Evolutionary conservation across 176 grass and related monocot genomes (phyloP).

Genomic region (Musa acuminata): DNA sequence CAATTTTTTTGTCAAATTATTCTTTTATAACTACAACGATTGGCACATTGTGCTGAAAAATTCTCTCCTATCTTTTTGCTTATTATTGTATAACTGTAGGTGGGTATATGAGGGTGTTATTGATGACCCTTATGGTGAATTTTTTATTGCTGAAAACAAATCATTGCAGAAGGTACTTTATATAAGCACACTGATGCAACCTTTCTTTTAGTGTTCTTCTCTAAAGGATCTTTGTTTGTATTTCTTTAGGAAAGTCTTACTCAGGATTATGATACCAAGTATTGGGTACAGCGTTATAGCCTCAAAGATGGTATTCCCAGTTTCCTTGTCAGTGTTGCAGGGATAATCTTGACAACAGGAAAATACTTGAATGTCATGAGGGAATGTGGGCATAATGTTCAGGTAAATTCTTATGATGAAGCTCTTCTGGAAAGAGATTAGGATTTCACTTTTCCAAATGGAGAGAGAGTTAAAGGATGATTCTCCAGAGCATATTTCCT

Average conservation of each 20-base stretch:
- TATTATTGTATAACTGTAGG: conserved; percentile 34
- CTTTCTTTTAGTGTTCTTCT: conserved; percentile 4
- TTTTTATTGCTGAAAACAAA: conserved; percentile 99
- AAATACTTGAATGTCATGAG: conserved; percentile 99
- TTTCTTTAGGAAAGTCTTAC: conserved; percentile 79
- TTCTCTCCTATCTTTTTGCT: conserved; percentile 9
- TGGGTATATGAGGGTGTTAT: conserved; percentile 98
- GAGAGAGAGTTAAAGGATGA: background rate
- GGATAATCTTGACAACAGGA: conserved; percentile 82
- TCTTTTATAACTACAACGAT: background rate
- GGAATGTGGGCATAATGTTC: conserved; percentile 87
- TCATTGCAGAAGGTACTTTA: conserved; percentile 69
- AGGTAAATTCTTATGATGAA: conserved; percentile 33
- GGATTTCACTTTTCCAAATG: no score
- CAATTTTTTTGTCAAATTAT: background rate
- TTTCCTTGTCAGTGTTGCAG: conserved; percentile 87
- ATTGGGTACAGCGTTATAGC: conserved; percentile 92
- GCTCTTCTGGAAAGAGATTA: no score
- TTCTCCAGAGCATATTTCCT: background rate
- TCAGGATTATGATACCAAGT: conserved; percentile 86
- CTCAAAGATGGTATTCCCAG: conserved; percentile 89
- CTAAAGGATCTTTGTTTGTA: conserved; percentile 21
- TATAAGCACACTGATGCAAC: background rate
- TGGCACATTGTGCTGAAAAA: conserved; percentile 9
- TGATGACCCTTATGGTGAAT: conserved; percentile 97